phyloP scores from a whole-genome alignment of 2,329 filamentous ascomycete species.

The Penicillium frequentans region DNA sequence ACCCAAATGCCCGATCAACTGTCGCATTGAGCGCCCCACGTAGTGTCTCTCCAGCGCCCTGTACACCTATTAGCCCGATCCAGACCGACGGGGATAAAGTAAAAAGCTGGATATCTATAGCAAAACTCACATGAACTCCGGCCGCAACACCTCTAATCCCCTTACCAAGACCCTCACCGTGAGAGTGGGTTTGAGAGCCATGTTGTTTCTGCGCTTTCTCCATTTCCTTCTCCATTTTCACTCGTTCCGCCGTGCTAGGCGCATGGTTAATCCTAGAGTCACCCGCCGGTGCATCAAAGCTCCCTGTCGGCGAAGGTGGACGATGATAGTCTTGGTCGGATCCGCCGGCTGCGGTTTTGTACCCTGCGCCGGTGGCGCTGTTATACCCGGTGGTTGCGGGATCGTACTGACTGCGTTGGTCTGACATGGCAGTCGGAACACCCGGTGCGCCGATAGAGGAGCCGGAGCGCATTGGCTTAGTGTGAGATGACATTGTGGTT shows the following conservation, averaged over 20 bases:
- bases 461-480: slow-evolving; percentile 9
- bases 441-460: slow-evolving; percentile 32
- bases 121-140: slow-evolving; percentile 36
- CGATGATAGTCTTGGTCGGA: background rate
- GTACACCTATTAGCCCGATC: background rate
- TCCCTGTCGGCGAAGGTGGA: background rate
- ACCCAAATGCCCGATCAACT: slow-evolving; percentile 40
- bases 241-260: slow-evolving; percentile 18
- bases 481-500: slow-evolving; percentile 9
- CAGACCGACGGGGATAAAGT: background rate
- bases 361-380: slow-evolving; percentile 26
- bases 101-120: too few relatives aligned
- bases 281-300: background rate
- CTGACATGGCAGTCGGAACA: slow-evolving; percentile 14
- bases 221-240: slow-evolving; percentile 9
- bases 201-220: background rate
- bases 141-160: slow-evolving; percentile 31
- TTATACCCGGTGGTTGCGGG: slow-evolving; percentile 25
- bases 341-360: slow-evolving; percentile 2
- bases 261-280: slow-evolving; percentile 18
- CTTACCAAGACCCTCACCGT: slow-evolving; percentile 18
- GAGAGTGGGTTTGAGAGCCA: too few relatives aligned
- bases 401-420: slow-evolving; percentile 19
- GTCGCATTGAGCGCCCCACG: slow-evolving; percentile 39
- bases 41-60: slow-evolving; percentile 44